Evolutionary conservation across 257 asterid species (phyloP).

Genomic region (Voacanga thouarsii): DNA sequence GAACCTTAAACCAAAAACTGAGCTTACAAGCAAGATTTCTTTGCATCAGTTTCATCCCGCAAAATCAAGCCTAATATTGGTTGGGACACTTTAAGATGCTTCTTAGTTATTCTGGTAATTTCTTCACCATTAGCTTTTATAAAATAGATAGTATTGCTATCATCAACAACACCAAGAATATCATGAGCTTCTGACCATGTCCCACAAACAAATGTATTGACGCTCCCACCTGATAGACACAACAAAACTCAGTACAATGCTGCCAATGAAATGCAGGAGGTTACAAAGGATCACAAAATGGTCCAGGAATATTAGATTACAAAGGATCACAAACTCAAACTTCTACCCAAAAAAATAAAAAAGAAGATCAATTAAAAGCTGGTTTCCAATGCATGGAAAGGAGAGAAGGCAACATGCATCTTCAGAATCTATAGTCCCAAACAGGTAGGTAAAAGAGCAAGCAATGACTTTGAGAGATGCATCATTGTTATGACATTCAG

Average conservation of each 20-base stretch:
- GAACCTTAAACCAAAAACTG: slow-evolving; percentile 8
- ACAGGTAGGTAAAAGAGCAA: neutral
- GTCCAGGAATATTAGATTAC: neutral
- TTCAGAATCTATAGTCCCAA: neutral
- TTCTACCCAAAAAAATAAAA: neutral
- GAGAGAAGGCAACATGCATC: neutral
- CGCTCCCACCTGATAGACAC: slow-evolving; percentile 53
- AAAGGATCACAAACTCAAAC: neutral
- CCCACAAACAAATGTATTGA: slow-evolving; percentile 55
- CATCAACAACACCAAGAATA: slow-evolving; percentile 87
- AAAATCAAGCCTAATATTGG: slow-evolving; percentile 74
- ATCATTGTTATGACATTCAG: neutral
- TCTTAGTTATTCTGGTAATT: slow-evolving; percentile 72
- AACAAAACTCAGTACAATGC: slow-evolving; percentile 5
- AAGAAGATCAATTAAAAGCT: neutral
- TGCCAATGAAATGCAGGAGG: neutral
- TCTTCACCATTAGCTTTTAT: slow-evolving; percentile 88
- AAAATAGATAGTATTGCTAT: slow-evolving; percentile 56
- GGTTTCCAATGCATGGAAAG: neutral
- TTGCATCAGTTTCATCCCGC: slow-evolving; percentile 50
- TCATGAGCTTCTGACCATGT: slow-evolving; percentile 96
- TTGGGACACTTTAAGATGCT: slow-evolving; percentile 53
- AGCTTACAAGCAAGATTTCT: slow-evolving; percentile 72
- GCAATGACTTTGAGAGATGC: neutral
- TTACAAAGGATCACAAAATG: neutral